Base-by-base conservation (phyloP, 805 yeast genomes). In the Metschnikowia shivogae region DNA sequence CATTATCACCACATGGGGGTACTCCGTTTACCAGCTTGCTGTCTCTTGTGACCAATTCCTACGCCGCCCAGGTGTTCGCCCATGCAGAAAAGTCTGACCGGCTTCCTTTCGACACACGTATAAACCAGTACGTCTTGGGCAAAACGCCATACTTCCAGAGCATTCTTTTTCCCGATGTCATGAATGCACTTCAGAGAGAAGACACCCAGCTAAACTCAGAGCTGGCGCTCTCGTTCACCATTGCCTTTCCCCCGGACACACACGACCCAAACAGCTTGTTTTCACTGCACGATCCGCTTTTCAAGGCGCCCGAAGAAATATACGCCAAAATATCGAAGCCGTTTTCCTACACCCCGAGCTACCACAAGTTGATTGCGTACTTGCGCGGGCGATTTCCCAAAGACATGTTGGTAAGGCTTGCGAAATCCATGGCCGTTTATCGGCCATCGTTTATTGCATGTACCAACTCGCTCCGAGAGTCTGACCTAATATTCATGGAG, bases 371-470 rank as follows among this genome's bases (percentile, higher is more conserved):
- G 45, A 81, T 87, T 55, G 76, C 81, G 9, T 90, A 90, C 60
- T 68, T 92, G 48, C 72, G 84, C 46, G 70, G 76, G 31, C 66
- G 98, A 40, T 89, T 92, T 61, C 77, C 80, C 39, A 78, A 81
- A 47, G 73, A 73, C 12, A 82, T 84, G 64, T 72, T 92, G 45
- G 85, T 89, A 45, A 77, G 82, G 44, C 84, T 93, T 82, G 89
- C 96, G 1, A 82, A 84, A 58, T 80, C 87, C 7, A 85, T 92
- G 84, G 93, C 97, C 0, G 85, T 84, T 36, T 89, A 89, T 58
- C 70, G 98, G 52, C 97, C 98, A 2, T 82, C 90, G 10, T 92
- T 92, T 61, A 89, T 90, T 56, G 97, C 97, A 3, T 86, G 95
- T 56, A 87, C 95, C 33, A 86, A 87, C 57, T 82, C 93, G 5